Conservation (phyloP, 495 filamentous ascomycete species). For the Clavariopsis aquatica region DNA sequence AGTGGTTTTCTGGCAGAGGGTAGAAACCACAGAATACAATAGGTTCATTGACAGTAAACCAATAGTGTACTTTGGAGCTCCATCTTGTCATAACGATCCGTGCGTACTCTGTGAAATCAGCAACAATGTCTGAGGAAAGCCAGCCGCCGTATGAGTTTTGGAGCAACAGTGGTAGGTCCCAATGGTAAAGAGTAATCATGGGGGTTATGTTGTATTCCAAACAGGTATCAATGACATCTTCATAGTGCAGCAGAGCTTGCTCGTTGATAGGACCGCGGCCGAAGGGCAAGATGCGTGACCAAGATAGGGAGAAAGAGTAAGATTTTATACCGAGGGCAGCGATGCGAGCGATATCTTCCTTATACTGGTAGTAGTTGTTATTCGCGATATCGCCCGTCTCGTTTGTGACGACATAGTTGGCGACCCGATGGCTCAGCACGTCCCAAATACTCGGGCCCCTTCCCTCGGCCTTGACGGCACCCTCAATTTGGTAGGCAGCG, state of each 20-base stretch:
- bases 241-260: conserved; percentile 39
- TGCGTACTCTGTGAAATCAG: conserved; percentile 39
- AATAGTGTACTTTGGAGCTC: conserved; percentile 35
- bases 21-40: conserved; percentile 45
- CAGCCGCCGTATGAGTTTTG: conserved; percentile 44
- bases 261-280: conserved; percentile 38
- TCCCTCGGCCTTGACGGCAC: conserved; percentile 39
- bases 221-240: conserved; percentile 39
- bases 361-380: conserved; percentile 44
- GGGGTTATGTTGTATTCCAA: conserved; percentile 38
- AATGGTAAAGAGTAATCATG: conserved; percentile 39
- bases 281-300: conserved; percentile 45
- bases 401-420: conserved; percentile 29
- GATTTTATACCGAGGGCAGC: conserved; percentile 41
- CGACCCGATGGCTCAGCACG: conserved; percentile 36
- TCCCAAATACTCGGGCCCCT: conserved; percentile 37
- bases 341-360: conserved; percentile 44
- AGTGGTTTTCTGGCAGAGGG: conserved; percentile 44
- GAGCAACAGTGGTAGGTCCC: conserved; percentile 39
- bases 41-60: conserved; percentile 50
- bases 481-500: conserved; percentile 43
- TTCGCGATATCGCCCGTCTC: conserved; percentile 39
- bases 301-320: conserved; percentile 42
- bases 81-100: conserved; percentile 33
- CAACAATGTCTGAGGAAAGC: conserved; percentile 35